A percentile compares a stretch with the other conserved stretches of the same genome.
phyloP scores from a whole-genome alignment of 805 yeast genomes.

The Teunomyces atbi region DNA sequence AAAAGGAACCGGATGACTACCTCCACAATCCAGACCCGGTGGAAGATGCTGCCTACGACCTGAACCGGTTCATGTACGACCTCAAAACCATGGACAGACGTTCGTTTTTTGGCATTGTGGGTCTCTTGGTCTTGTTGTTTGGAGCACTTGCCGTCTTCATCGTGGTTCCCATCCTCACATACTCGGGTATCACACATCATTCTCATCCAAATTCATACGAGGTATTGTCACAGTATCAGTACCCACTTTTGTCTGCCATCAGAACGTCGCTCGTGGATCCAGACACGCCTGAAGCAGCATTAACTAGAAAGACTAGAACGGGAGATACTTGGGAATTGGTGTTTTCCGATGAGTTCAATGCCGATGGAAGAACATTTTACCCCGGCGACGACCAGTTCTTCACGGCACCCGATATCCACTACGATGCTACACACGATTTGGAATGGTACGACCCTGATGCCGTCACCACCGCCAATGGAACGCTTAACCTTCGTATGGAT shows the following conservation, averaged over 20 bases:
- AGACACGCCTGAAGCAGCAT: slow-evolving; percentile 37
- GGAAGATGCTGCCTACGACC: slow-evolving; percentile 82
- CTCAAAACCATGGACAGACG: slow-evolving; percentile 63
- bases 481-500: slow-evolving; percentile 35
- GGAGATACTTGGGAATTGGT: slow-evolving; percentile 38
- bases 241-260: slow-evolving; percentile 37
- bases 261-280: slow-evolving; percentile 39
- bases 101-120: slow-evolving; percentile 61
- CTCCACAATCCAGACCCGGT: slow-evolving; percentile 95
- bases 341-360: slow-evolving; percentile 43
- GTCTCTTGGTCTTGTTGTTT: slow-evolving; percentile 53
- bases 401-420: slow-evolving; percentile 39
- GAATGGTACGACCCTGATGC: slow-evolving; percentile 48
- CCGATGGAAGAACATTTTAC: slow-evolving; percentile 43
- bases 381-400: slow-evolving; percentile 46
- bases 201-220: slow-evolving; percentile 35
- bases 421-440: slow-evolving; percentile 43
- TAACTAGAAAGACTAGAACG: slow-evolving; percentile 16
- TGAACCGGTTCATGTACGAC: slow-evolving; percentile 62
- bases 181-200: slow-evolving; percentile 57
- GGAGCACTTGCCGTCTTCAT: slow-evolving; percentile 72
- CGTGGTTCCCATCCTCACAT: slow-evolving; percentile 80
- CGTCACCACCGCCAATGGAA: slow-evolving; percentile 38
- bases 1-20: slow-evolving; percentile 92
- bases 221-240: slow-evolving; percentile 44